These are phyloP conservation scores for Didymosphaeria variabile DNA, from an alignment of 2,329 filamentous ascomycete genomes.

Conservation along the genomic window DNA sequence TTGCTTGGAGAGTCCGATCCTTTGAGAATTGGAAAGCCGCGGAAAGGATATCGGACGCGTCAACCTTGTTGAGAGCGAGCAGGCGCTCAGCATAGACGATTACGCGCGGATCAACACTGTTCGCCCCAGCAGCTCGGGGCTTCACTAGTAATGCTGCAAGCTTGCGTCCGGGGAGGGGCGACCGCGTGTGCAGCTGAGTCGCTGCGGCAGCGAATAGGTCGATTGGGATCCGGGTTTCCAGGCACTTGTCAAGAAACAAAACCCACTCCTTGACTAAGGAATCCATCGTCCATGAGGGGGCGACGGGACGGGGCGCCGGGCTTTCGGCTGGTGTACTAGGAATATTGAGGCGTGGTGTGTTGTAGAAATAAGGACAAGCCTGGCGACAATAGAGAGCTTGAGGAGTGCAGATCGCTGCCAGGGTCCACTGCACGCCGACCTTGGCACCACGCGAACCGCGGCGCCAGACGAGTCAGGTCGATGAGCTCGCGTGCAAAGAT, in stretches of 20 bases:
- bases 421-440: conserved; percentile 5
- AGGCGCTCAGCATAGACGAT: conserved; percentile 47
- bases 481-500: background rate
- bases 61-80: conserved; percentile 42
- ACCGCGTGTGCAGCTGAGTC: conserved; percentile 42
- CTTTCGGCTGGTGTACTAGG: conserved; percentile 23
- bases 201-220: conserved; percentile 46
- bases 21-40: conserved; percentile 46
- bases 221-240: conserved; percentile 41
- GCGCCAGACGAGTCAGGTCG: conserved; percentile 3
- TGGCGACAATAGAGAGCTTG: conserved; percentile 21
- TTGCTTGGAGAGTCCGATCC: conserved; percentile 39
- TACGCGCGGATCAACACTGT: conserved; percentile 46
- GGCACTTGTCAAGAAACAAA: conserved; percentile 45
- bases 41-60: conserved; percentile 46
- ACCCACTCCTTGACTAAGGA: conserved; percentile 45
- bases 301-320: conserved; percentile 25
- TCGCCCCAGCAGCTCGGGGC: conserved; percentile 37
- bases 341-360: conserved; percentile 32
- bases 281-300: conserved; percentile 44
- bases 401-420: conserved; percentile 21
- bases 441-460: conserved; percentile 4
- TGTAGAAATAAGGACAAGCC: conserved; percentile 23
- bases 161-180: conserved; percentile 46
- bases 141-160: conserved; percentile 47